Percentiles rank a stretch among this genome's conserved stretches.
These are phyloP conservation scores for Brassica juncea DNA, from an alignment of 345 rosid genomes.

Conservation along the genomic window DNA sequence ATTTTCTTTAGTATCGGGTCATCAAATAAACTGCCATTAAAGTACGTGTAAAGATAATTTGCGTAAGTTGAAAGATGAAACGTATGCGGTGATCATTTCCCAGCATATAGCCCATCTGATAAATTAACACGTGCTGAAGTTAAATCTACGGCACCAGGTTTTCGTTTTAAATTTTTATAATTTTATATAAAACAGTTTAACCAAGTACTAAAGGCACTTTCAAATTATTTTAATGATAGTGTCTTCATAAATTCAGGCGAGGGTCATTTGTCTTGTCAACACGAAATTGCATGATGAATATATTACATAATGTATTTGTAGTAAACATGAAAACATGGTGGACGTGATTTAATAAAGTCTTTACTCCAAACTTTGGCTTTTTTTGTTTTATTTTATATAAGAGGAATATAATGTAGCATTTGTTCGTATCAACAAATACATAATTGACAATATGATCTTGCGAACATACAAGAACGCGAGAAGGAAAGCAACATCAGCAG, in stretches of 20 bases:
- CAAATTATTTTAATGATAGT: conserved; percentile 15
- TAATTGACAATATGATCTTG: background rate
- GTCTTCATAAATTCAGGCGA: conserved; percentile 2
- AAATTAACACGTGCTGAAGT: conserved; percentile 8
- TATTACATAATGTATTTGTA: background rate
- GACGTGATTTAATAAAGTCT: background rate
- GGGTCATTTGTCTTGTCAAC: conserved; percentile 33
- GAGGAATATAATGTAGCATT: background rate
- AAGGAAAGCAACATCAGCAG: conserved; percentile 11
- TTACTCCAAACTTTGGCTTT: background rate
- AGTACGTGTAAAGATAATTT: background rate
- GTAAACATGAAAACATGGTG: background rate
- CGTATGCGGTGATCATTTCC: conserved; percentile 10
- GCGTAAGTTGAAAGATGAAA: background rate
- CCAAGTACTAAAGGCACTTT: background rate
- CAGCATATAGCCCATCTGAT: conserved; percentile 9
- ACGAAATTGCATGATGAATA: conserved; percentile 29
- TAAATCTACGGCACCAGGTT: conserved; percentile 11
- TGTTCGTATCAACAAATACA: background rate
- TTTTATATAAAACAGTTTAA: conserved; percentile 3
- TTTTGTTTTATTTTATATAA: background rate
- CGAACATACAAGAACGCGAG: background rate
- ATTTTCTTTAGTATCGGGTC: background rate
- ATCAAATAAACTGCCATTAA: background rate
- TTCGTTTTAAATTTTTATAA: background rate